Percentiles rank a stretch among this genome's conserved stretches.
Evolutionary conservation across 495 filamentous ascomycete species (phyloP).

Genomic region (Thermochaetoides thermophila): DNA sequence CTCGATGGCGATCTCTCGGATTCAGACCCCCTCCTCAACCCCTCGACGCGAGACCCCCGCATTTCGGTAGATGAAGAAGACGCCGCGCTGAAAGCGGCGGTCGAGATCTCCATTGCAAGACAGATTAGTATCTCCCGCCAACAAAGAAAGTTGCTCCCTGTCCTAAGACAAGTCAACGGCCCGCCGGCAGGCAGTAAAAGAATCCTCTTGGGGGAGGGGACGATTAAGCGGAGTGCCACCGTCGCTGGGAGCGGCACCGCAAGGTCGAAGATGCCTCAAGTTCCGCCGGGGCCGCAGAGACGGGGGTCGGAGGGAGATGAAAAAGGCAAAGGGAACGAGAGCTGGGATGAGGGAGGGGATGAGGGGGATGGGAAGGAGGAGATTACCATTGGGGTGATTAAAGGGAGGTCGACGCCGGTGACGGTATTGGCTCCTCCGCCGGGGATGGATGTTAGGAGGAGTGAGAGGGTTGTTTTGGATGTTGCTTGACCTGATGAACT

Average conservation of each 20-base stretch:
- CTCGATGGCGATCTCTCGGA: too few species aligned
- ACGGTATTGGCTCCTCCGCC: not conserved
- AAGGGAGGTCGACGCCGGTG: constrained; percentile 1
- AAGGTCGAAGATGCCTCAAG: not conserved
- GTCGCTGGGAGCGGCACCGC: not conserved
- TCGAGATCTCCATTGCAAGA: constrained; percentile 43
- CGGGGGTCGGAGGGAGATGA: not conserved
- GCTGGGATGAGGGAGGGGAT: not conserved
- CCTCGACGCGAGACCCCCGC: not conserved
- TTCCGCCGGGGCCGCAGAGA: too few species aligned
- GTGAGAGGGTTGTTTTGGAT: constrained; percentile 34
- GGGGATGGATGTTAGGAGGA: constrained; percentile 18
- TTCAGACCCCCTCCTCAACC: not conserved
- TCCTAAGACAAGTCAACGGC: constrained; percentile 3
- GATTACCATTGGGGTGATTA: constrained; percentile 1
- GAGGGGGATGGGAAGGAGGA: not conserved
- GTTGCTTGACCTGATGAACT: constrained; percentile 1
- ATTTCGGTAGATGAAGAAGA: constrained; percentile 20
- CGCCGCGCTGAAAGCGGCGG: constrained; percentile 28
- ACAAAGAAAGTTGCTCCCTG: constrained; percentile 34
- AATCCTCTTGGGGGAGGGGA: too few species aligned
- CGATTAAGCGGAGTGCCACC: too few species aligned
- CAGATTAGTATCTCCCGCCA: constrained; percentile 44
- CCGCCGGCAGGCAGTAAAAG: not conserved
- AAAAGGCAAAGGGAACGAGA: not conserved